phyloP scores from a whole-genome alignment of 2,329 filamentous ascomycete genomes.

The Zarea fungicola region DNA sequence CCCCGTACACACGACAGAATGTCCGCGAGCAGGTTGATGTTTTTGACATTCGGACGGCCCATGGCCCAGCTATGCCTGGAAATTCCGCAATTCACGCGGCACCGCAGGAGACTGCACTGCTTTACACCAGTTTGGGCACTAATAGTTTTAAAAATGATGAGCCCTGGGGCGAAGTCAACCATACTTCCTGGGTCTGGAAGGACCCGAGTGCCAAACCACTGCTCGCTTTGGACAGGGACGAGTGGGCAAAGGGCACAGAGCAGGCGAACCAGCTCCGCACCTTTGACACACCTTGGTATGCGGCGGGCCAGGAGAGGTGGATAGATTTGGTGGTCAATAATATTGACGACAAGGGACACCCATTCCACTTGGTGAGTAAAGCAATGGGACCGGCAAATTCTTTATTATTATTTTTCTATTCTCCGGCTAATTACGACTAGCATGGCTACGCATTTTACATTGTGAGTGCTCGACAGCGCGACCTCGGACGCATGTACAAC shows the following conservation, averaged over 20 bases:
- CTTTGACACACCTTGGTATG: conserved; percentile 17
- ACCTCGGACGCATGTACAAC: conserved; percentile 11
- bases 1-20: background rate
- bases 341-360: conserved; percentile 43
- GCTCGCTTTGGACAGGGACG: conserved; percentile 12
- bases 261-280: conserved; percentile 16
- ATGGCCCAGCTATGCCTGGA: background rate
- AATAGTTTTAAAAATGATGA: conserved; percentile 17
- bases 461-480: conserved; percentile 11
- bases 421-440: no score
- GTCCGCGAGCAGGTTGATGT: background rate
- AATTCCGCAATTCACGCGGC: background rate
- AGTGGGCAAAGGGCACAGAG: conserved; percentile 15
- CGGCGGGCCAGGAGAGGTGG: conserved; percentile 28
- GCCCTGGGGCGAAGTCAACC: conserved; percentile 20
- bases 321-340: conserved; percentile 46
- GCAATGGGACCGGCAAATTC: no score
- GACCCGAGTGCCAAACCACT: conserved; percentile 14
- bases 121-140: conserved; percentile 19
- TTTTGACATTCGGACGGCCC: conserved; percentile 4
- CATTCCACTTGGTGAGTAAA: conserved; percentile 44
- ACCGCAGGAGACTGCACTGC: conserved; percentile 15
- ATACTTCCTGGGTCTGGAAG: conserved; percentile 17
- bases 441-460: conserved; percentile 18
- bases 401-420: no score